Conservation (phyloP, 2,329 filamentous ascomycete genomes). For the Gaeumannomyces sp. region DNA sequence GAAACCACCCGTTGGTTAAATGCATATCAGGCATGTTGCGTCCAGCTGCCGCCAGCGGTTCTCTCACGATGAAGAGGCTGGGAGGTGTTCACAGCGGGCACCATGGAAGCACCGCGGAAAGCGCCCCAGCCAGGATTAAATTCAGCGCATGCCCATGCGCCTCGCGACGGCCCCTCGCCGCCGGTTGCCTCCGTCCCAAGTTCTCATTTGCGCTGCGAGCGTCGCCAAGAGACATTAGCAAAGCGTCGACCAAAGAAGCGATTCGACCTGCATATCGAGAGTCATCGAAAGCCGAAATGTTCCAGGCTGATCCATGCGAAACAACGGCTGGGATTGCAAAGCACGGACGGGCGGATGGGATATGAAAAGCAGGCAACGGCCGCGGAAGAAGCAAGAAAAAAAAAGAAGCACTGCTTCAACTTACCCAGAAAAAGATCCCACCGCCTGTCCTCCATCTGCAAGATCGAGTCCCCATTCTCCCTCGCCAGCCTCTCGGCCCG, state of each 20-base stretch:
- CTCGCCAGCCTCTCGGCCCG: constrained; percentile 50
- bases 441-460: constrained; percentile 50
- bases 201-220: constrained; percentile 41
- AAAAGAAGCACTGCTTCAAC: constrained; percentile 19
- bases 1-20: neutral
- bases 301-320: neutral
- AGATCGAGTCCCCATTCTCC: constrained; percentile 47
- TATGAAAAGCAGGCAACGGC: too few species aligned
- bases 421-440: constrained; percentile 57
- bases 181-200: constrained; percentile 41
- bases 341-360: neutral
- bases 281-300: neutral
- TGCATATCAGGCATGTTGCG: neutral
- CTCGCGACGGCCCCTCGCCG: constrained; percentile 21
- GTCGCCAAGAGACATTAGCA: neutral
- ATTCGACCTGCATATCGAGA: neutral
- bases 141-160: constrained; percentile 3
- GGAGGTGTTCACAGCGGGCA: neutral
- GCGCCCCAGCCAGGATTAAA: neutral
- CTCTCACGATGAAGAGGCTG: neutral
- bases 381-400: constrained; percentile 5
- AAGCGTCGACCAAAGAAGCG: neutral
- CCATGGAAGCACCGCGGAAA: neutral
- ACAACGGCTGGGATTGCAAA: neutral
- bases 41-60: neutral